Conservation (phyloP, 1,284 basidiomycete genomes). For the Melampsora americana region DNA sequence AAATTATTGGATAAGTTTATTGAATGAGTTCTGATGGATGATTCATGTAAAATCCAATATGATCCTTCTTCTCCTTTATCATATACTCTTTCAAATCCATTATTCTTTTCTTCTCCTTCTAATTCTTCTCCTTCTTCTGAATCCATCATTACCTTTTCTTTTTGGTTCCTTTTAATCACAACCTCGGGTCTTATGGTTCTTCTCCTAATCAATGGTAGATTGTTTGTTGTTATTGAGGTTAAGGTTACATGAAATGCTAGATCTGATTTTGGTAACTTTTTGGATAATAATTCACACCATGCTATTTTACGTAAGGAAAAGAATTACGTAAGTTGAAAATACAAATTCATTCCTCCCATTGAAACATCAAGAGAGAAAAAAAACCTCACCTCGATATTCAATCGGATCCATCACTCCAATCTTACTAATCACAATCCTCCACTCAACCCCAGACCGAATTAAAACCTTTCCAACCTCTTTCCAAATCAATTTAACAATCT, state of each 20-base stretch:
- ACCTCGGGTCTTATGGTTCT: not conserved
- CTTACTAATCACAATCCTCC: slow-evolving; percentile 38
- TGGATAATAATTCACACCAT: slow-evolving; percentile 34
- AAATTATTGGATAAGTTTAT: not conserved
- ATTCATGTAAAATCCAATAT: slow-evolving; percentile 26
- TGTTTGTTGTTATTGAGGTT: not conserved
- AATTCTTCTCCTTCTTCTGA: slow-evolving; percentile 18
- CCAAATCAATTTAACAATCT: slow-evolving; percentile 15
- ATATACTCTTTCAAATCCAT: slow-evolving; percentile 5
- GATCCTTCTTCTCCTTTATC: not conserved
- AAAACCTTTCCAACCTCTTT: slow-evolving; percentile 11
- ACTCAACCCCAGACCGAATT: slow-evolving; percentile 23
- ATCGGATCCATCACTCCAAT: slow-evolving; percentile 14
- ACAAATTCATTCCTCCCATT: too few relatives aligned
- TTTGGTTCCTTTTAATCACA: not conserved
- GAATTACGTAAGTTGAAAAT: too few relatives aligned
- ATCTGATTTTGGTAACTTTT: slow-evolving; percentile 11
- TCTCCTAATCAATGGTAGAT: slow-evolving; percentile 17
- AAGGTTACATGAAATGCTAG: slow-evolving; percentile 38
- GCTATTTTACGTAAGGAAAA: not conserved
- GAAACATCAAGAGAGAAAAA: not conserved
- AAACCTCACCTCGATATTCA: slow-evolving; percentile 25
- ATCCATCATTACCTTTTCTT: not conserved
- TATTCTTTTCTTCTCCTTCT: not conserved
- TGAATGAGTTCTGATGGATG: slow-evolving; percentile 18